Evolutionary conservation across 1,284 basidiomycete species (phyloP).

Genomic region (Exobasidium cylindrosporum): DNA sequence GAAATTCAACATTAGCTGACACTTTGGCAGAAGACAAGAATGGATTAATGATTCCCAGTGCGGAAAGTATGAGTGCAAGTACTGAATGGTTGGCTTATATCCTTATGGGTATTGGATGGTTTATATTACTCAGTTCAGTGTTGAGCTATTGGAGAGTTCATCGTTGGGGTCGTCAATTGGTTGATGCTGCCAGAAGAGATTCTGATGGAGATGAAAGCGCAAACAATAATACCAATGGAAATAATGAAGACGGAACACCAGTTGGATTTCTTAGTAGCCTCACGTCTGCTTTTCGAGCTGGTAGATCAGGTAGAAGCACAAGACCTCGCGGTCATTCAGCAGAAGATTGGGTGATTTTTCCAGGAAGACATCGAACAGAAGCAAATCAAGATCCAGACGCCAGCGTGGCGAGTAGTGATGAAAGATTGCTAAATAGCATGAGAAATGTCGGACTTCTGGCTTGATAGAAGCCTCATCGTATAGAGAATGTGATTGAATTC

Average conservation of each 20-base stretch:
- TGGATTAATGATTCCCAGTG: conserved; percentile 23
- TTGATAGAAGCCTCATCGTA: neutral
- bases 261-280: conserved; percentile 28
- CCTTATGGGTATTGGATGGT: conserved; percentile 88
- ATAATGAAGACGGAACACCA: conserved; percentile 13
- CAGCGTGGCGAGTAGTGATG: neutral
- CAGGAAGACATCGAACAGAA: conserved; percentile 19
- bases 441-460: conserved; percentile 2
- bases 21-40: conserved; percentile 36
- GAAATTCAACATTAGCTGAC: conserved; percentile 22
- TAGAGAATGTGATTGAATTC: no score
- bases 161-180: conserved; percentile 43
- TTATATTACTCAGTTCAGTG: conserved; percentile 67
- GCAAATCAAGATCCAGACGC: neutral
- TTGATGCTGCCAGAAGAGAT: conserved; percentile 37
- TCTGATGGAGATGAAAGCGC: conserved; percentile 13
- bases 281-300: conserved; percentile 18
- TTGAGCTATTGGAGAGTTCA: conserved; percentile 67
- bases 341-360: conserved; percentile 48
- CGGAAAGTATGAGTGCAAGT: conserved; percentile 57
- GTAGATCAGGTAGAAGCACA: conserved; percentile 8
- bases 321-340: conserved; percentile 16
- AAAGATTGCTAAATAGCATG: conserved; percentile 1
- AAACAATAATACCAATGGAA: neutral
- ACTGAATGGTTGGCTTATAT: conserved; percentile 84